Evolutionary conservation across 768 basidiomycete genomes (phyloP), one percentile per base, ranked within the genome.

Genomic region (Kwoniella europaea): DNA sequence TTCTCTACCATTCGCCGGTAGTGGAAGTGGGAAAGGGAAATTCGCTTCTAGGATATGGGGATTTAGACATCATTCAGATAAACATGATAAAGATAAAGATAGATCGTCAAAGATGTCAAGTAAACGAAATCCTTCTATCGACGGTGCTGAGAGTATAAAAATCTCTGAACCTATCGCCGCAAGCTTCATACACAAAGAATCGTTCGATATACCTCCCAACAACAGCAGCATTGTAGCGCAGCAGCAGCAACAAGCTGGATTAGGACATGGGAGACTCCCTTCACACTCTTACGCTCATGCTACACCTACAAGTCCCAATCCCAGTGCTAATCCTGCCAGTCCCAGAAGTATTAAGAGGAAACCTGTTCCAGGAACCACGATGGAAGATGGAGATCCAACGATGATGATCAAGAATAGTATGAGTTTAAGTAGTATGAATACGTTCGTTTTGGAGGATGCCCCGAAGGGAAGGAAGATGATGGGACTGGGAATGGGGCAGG

Each of bases 381-480:
- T 7, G 52, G 63, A 52, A 46, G 66, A 52, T 55, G 61, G 27
- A 16, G 57, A 65, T 7, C 24, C 56, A 35, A 35, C 35, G 35
- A 35, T 35, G 43, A 66, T 69, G 68, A 59, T 75, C 52, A 68
- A 65, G 60, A 74, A 68, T 63, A 60, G 56, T 54, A 71, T 72
- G 63, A 73, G 74, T 63, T 65, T 77, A 46, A 68, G 67, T n/a
- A 80, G 77, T 63, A 65, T 82, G 65, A 71, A 74, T 10, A 76
- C 76, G 52, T 76, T 77, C 59, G 73, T 77, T n/a, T 52, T 77
- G 50, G 81, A 79, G 20, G 79, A 78, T 59, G 67, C 72, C 5
- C 75, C 77, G 15, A 71, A 64, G 42, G 24, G 70, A 20, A 69
- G 65, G 46, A 67, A 42, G 41, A 24, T 35, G 35, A 50, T 50